A percentile compares a stretch with the other conserved stretches of the same genome.
Conservation (phyloP, 2,329 filamentous ascomycete genomes). For the Acrocalymma vagum region DNA sequence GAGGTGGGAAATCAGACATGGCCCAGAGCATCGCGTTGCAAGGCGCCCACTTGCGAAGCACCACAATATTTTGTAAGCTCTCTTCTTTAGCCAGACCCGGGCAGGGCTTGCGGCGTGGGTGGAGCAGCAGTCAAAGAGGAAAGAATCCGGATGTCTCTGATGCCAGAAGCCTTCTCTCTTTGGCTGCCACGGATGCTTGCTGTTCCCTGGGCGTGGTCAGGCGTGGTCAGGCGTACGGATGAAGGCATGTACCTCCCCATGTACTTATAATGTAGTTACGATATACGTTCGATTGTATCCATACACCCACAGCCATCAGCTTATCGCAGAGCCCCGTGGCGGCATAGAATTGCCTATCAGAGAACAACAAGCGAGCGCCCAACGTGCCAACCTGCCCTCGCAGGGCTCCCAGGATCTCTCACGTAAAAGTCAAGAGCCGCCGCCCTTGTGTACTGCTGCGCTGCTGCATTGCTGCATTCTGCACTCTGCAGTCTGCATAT, state of each 20-base stretch:
- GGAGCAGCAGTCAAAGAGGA: background rate
- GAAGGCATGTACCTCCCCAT: conserved; percentile 13
- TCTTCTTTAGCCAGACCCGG: conserved; percentile 9
- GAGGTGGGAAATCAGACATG: conserved; percentile 11
- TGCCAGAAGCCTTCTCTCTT: background rate
- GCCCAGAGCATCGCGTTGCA: conserved; percentile 20
- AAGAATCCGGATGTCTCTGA: conserved; percentile 1
- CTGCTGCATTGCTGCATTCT: conserved; percentile 13
- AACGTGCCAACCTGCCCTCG: conserved; percentile 20
- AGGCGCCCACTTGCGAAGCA: too few species aligned
- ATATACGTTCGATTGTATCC: conserved; percentile 20
- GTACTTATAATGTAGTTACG: conserved; percentile 10
- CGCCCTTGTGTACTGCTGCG: conserved; percentile 14
- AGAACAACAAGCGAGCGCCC: conserved; percentile 24
- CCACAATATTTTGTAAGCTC: conserved; percentile 13
- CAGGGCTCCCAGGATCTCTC: too few species aligned
- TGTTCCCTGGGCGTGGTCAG: background rate
- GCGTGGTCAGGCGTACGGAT: conserved; percentile 3
- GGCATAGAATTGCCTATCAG: conserved; percentile 21
- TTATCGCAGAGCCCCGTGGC: conserved; percentile 32
- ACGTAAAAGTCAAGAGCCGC: conserved; percentile 9
- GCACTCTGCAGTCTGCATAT: conserved; percentile 21
- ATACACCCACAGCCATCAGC: conserved; percentile 20
- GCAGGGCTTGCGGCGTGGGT: conserved; percentile 9
- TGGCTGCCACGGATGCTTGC: background rate